Percentiles rank a stretch among this genome's conserved stretches.
phyloP scores from a whole-genome alignment of 352 stramenopile species.

The Halophytophthora polymorphica region DNA sequence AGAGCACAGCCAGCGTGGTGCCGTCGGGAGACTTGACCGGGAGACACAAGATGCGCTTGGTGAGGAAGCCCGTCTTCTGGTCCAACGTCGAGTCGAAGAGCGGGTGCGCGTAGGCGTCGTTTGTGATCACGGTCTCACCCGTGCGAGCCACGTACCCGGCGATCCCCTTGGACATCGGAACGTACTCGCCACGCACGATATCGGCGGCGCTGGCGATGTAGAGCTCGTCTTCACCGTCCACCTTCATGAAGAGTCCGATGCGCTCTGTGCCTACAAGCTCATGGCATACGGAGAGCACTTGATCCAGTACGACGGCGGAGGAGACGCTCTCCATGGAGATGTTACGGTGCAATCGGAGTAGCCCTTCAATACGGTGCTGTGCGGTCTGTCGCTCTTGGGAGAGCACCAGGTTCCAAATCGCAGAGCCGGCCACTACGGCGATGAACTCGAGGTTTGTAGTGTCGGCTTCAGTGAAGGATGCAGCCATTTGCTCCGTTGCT shows the following conservation, averaged over 20 bases:
- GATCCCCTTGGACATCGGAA: slow-evolving; percentile 70
- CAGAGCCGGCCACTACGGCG: slow-evolving; percentile 47
- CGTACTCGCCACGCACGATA: slow-evolving; percentile 62
- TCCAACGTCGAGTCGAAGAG: slow-evolving; percentile 67
- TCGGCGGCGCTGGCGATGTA: slow-evolving; percentile 60
- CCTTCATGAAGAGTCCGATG: slow-evolving; percentile 68
- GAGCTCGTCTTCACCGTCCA: slow-evolving; percentile 64
- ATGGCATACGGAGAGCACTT: slow-evolving; percentile 68
- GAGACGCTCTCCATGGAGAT: slow-evolving; percentile 70
- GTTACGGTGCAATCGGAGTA: slow-evolving; percentile 69
- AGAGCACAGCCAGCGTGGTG: slow-evolving; percentile 57
- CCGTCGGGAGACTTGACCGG: slow-evolving; percentile 59
- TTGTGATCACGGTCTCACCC: slow-evolving; percentile 64
- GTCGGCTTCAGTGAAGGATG: slow-evolving; percentile 42
- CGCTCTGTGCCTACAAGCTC: slow-evolving; percentile 65
- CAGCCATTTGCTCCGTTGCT: slow-evolving; percentile 3
- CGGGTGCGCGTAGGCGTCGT: slow-evolving; percentile 58
- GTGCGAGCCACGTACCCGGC: slow-evolving; percentile 62
- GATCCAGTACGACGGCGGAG: slow-evolving; percentile 45
- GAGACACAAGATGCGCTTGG: slow-evolving; percentile 58
- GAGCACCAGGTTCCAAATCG: slow-evolving; percentile 68
- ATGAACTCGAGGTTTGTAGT: slow-evolving; percentile 55
- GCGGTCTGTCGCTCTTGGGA: slow-evolving; percentile 60
- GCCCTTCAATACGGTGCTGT: slow-evolving; percentile 63
- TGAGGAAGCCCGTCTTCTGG: slow-evolving; percentile 61